Conservation (phyloP, 208 protist species). For the Strigomonas galati region DNA sequence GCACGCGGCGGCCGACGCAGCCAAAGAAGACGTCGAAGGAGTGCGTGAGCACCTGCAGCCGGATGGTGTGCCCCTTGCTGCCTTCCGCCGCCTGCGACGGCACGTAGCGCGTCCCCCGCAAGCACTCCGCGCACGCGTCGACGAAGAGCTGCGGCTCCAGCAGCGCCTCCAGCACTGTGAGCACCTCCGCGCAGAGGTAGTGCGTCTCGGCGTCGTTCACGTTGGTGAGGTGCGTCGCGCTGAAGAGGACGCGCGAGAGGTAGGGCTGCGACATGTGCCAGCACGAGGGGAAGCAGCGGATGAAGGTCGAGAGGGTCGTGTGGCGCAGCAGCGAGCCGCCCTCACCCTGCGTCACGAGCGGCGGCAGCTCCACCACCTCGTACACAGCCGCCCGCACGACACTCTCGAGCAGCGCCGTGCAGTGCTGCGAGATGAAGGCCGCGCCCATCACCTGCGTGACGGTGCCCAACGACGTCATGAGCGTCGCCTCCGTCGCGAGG, state of each 20-base stretch:
- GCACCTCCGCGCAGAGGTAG: constrained; percentile 65
- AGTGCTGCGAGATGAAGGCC: constrained; percentile 53
- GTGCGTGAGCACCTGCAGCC: constrained; percentile 65
- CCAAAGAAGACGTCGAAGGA: constrained; percentile 71
- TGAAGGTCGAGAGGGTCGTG: constrained; percentile 47
- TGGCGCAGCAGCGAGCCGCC: constrained; percentile 65
- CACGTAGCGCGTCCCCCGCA: constrained; percentile 55
- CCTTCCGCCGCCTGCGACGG: constrained; percentile 31
- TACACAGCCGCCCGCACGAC: constrained; percentile 50
- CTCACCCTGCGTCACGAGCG: constrained; percentile 36
- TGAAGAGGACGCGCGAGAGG: constrained; percentile 60
- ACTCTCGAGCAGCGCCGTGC: constrained; percentile 42
- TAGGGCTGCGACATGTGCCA: constrained; percentile 86
- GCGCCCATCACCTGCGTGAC: constrained; percentile 69
- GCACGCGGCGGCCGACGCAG: constrained; percentile 60
- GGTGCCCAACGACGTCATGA: constrained; percentile 51
- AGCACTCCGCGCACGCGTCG: constrained; percentile 52
- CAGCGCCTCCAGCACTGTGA: constrained; percentile 81
- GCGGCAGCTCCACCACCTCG: constrained; percentile 46
- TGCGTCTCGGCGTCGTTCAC: constrained; percentile 74
- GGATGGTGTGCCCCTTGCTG: constrained; percentile 31
- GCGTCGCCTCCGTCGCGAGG: constrained; percentile 22
- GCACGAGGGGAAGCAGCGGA: constrained; percentile 71
- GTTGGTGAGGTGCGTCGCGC: constrained; percentile 53
- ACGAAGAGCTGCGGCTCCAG: constrained; percentile 84